Evolutionary conservation across 2,329 filamentous ascomycete species (phyloP).

Genomic region (Trichoderma gracile): DNA sequence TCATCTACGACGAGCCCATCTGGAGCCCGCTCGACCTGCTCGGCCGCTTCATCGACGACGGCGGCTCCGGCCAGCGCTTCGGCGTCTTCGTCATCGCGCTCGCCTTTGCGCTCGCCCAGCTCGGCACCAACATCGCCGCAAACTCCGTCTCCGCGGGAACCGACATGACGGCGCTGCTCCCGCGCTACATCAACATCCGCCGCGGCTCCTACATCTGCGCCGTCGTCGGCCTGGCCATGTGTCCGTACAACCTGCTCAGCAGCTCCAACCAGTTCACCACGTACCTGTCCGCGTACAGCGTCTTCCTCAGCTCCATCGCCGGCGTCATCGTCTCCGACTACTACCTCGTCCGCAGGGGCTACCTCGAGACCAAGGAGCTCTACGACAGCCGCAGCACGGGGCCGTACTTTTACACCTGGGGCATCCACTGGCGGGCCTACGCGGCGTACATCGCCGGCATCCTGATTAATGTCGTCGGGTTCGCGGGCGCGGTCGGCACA

Average conservation of each 20-base stretch:
- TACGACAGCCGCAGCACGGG: conserved; percentile 69
- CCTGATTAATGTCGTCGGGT: conserved; percentile 87
- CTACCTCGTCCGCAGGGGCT: conserved; percentile 80
- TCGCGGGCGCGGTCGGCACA: conserved; percentile 74
- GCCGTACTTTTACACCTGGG: conserved; percentile 73
- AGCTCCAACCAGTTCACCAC: conserved; percentile 82
- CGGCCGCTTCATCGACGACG: conserved; percentile 66
- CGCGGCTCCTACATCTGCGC: conserved; percentile 87
- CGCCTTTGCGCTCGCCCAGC: conserved; percentile 75
- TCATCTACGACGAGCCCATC: conserved; percentile 66
- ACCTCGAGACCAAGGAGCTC: conserved; percentile 73
- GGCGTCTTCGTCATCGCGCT: conserved; percentile 72
- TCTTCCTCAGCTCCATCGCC: conserved; percentile 90
- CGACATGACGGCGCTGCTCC: conserved; percentile 77
- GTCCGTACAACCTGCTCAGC: conserved; percentile 78
- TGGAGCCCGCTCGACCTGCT: conserved; percentile 74
- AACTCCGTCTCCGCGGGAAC: conserved; percentile 84
- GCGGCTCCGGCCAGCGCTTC: conserved; percentile 67
- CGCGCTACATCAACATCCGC: conserved; percentile 79
- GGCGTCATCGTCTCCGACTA: conserved; percentile 91
- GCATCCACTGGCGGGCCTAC: conserved; percentile 83
- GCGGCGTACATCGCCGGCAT: conserved; percentile 80
- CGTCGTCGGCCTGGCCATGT: conserved; percentile 76
- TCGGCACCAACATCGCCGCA: conserved; percentile 84
- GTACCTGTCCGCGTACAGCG: conserved; percentile 87